Percentiles rank a stretch among this genome's conserved stretches.
Evolutionary conservation across 805 yeast genomes (phyloP).

Genomic region (Nakazawaea peltata): DNA sequence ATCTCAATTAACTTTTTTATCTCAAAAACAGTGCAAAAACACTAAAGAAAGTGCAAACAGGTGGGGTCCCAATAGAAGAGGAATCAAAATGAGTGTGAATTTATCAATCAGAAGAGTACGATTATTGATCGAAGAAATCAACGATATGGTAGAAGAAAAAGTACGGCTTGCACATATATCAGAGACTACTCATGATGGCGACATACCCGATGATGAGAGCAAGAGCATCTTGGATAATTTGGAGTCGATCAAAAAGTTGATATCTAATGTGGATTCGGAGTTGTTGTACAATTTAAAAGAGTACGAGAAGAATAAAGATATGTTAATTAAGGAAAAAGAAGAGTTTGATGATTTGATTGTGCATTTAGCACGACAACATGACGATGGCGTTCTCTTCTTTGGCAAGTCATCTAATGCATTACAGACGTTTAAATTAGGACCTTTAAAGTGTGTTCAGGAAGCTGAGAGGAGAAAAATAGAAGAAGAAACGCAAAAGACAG

Average conservation of each 20-base stretch:
- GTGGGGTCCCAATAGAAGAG: no score
- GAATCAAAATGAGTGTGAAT: slow-evolving; percentile 1
- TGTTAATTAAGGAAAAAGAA: background rate
- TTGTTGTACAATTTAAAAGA: slow-evolving; percentile 7
- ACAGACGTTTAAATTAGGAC: no score
- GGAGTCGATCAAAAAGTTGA: background rate
- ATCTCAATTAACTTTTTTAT: no score
- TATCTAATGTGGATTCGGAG: slow-evolving; percentile 5
- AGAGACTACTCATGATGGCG: background rate
- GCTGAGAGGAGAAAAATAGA: no score
- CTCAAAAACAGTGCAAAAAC: no score
- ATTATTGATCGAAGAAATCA: slow-evolving; percentile 3
- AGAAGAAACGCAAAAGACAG: no score
- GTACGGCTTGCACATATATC: slow-evolving; percentile 2
- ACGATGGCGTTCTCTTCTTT: no score
- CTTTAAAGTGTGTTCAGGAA: no score
- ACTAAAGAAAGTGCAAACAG: background rate
- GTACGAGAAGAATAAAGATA: slow-evolving; percentile 1
- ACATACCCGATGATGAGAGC: no score
- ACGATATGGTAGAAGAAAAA: slow-evolving; percentile 6
- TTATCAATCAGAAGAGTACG: slow-evolving; percentile 3
- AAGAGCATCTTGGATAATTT: slow-evolving; percentile 3
- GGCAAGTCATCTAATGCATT: no score
- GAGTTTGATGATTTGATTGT: background rate
- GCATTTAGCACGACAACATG: no score